These are phyloP conservation scores for Comarum palustre DNA, from an alignment of 306 rosid species.

Conservation along the genomic window DNA sequence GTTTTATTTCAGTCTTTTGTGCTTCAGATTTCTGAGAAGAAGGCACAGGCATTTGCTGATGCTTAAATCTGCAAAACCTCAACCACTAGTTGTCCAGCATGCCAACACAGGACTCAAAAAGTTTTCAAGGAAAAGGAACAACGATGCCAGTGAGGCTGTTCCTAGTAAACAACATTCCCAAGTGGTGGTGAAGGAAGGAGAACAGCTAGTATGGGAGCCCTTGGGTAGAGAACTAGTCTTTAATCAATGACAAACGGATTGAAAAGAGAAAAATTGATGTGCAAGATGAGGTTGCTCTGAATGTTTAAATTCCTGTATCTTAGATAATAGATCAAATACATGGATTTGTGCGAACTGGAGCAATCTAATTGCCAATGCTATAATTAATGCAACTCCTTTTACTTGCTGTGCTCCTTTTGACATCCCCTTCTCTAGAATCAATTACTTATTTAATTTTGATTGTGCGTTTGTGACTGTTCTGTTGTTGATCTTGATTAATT, in stretches of 20 bases:
- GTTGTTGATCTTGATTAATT: too few relatives aligned
- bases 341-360: not conserved
- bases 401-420: not conserved
- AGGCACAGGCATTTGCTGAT: constrained; percentile 33
- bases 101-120: constrained; percentile 15
- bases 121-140: constrained; percentile 21
- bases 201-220: constrained; percentile 24
- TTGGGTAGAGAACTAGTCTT: constrained; percentile 31
- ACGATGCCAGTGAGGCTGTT: constrained; percentile 6
- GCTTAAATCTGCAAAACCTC: constrained; percentile 20
- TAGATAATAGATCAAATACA: not conserved
- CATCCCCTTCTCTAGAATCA: not conserved
- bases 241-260: constrained; percentile 15
- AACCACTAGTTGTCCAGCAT: constrained; percentile 14
- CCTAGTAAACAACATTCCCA: not conserved
- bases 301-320: constrained; percentile 11
- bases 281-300: constrained; percentile 38
- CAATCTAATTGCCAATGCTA: not conserved
- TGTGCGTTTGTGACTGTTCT: not conserved
- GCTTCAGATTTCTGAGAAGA: constrained; percentile 53
- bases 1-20: too few relatives aligned
- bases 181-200: constrained; percentile 18
- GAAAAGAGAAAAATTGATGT: constrained; percentile 38
- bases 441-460: too few relatives aligned
- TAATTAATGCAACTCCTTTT: not conserved